These are phyloP conservation scores for Polyporus arcularius DNA, from an alignment of 768 basidiomycete genomes.

Conservation along the genomic window DNA sequence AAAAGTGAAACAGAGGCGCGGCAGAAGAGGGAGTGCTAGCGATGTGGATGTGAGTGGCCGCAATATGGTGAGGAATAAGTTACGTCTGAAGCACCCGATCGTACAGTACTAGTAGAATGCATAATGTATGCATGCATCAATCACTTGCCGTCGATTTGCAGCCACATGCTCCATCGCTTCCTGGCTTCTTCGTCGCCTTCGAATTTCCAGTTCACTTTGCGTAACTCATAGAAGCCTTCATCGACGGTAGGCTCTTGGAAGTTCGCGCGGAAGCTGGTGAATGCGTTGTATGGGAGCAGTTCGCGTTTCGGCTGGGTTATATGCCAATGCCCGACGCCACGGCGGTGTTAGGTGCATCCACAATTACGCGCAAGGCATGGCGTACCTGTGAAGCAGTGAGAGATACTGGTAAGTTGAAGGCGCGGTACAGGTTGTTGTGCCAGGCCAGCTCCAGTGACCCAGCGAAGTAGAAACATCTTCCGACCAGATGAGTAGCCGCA, in stretches of 20 bases:
- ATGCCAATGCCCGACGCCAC: too few relatives aligned
- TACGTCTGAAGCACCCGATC: background rate
- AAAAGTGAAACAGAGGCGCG: background rate
- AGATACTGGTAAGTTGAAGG: slow-evolving; percentile 57
- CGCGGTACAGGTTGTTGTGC: slow-evolving; percentile 93
- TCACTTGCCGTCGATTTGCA: slow-evolving; percentile 74
- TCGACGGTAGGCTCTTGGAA: slow-evolving; percentile 64
- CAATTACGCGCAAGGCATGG: slow-evolving; percentile 4
- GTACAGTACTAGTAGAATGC: background rate
- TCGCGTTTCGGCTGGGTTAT: slow-evolving; percentile 46
- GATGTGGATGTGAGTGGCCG: too few relatives aligned
- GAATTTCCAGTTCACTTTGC: slow-evolving; percentile 78
- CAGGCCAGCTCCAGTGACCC: slow-evolving; percentile 80
- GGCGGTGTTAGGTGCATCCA: background rate
- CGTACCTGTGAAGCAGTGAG: slow-evolving; percentile 44
- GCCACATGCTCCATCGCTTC: slow-evolving; percentile 80
- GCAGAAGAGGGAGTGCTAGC: background rate
- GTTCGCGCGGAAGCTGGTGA: slow-evolving; percentile 54
- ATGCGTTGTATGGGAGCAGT: slow-evolving; percentile 59
- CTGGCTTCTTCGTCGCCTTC: slow-evolving; percentile 73
- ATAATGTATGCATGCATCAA: slow-evolving; percentile 25
- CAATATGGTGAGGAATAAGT: background rate
- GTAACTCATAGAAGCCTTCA: slow-evolving; percentile 82
- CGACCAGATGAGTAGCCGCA: background rate
- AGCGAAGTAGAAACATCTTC: slow-evolving; percentile 74